Evolutionary conservation across 306 rosid species (phyloP).

Genomic region (Dryas drummondii): DNA sequence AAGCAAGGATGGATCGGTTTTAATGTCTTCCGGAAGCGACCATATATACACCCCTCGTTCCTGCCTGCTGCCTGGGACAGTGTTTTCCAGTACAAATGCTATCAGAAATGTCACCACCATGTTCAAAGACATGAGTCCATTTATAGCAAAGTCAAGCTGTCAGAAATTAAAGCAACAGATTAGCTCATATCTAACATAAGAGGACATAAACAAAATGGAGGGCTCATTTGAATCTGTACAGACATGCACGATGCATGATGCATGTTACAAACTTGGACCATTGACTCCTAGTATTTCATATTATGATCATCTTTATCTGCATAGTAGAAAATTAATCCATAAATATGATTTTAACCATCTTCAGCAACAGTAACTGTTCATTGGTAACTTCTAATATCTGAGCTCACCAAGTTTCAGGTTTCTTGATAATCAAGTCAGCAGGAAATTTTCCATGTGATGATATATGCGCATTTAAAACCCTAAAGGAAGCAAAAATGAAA

Average conservation of each 20-base stretch:
- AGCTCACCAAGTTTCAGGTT: not conserved
- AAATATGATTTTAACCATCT: not conserved
- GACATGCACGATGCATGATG: not conserved
- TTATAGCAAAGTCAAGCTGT: constrained; percentile 85
- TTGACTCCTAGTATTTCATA: not conserved
- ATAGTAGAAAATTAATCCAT: not conserved
- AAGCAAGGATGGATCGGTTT: constrained; percentile 50
- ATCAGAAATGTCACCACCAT: constrained; percentile 86
- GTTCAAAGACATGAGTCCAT: constrained; percentile 84
- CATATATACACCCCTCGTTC: constrained; percentile 84
- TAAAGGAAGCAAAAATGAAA: not conserved
- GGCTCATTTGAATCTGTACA: not conserved
- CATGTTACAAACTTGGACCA: not conserved
- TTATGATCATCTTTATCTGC: not conserved
- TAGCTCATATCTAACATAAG: constrained; percentile 20
- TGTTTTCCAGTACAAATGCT: constrained; percentile 77
- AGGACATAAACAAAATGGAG: not conserved
- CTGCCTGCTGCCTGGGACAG: constrained; percentile 74
- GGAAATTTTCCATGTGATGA: not conserved
- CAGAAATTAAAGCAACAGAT: constrained; percentile 26
- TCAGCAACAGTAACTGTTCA: not conserved
- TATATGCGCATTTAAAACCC: not conserved
- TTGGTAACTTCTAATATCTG: not conserved
- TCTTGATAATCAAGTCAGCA: not conserved
- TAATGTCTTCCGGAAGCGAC: constrained; percentile 60